Conservation (phyloP, 352 stramenopile species). For the Phytopythium vexans region DNA sequence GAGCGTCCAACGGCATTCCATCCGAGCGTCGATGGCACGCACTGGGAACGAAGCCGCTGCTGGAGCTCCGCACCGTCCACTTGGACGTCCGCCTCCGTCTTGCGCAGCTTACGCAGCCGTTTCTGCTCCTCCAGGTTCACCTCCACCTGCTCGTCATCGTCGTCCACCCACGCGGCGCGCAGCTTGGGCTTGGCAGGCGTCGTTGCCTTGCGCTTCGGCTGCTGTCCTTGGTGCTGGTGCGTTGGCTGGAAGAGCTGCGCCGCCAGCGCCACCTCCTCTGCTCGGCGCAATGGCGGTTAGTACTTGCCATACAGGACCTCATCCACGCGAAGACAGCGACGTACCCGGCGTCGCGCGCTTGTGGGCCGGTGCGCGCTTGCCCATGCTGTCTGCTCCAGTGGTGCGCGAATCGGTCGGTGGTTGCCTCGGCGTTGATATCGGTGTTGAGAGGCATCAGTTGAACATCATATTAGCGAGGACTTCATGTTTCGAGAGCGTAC, state of each 20-base stretch:
- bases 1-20: background rate
- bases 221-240: conserved; percentile 19
- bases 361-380: conserved; percentile 33
- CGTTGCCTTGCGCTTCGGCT: conserved; percentile 18
- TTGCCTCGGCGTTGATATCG: too few relatives aligned
- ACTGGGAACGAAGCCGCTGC: conserved; percentile 80
- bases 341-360: conserved; percentile 19
- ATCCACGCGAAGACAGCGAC: background rate
- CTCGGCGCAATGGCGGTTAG: background rate
- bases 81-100: conserved; percentile 61
- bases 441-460: too few relatives aligned
- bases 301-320: background rate
- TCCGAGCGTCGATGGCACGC: conserved; percentile 10
- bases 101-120: conserved; percentile 82
- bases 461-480: too few relatives aligned
- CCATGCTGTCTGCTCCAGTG: too few relatives aligned
- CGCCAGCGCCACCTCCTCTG: conserved; percentile 55
- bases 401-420: too few relatives aligned
- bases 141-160: conserved; percentile 75
- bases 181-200: conserved; percentile 17
- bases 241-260: conserved; percentile 52
- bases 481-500: too few relatives aligned
- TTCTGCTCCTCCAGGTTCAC: conserved; percentile 68
- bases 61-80: conserved; percentile 76
- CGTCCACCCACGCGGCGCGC: conserved; percentile 82